phyloP scores from a whole-genome alignment of 345 rosid species.

The Heritiera fomes region DNA sequence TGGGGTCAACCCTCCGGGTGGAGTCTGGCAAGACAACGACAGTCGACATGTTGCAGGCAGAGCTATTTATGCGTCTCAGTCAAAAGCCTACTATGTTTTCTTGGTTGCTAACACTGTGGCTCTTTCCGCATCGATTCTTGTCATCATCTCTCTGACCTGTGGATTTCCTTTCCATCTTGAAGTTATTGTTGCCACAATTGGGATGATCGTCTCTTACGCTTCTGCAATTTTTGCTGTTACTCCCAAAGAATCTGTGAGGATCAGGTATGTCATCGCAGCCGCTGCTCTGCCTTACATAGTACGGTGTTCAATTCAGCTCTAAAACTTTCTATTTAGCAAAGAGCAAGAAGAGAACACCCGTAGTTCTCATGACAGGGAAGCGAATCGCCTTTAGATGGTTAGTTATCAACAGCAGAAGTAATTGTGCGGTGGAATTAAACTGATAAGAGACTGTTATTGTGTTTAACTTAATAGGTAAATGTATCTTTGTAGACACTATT shows the following conservation, averaged over 20 bases:
- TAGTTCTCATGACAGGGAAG: no score
- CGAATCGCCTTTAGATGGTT: no score
- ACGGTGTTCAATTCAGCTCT: background rate
- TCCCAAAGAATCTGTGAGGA: conserved; percentile 12
- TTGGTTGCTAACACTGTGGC: conserved; percentile 24
- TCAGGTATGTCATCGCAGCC: conserved; percentile 9
- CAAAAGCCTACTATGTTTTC: conserved; percentile 12
- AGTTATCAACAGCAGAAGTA: no score
- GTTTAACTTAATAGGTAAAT: no score
- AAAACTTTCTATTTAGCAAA: background rate
- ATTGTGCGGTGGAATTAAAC: no score
- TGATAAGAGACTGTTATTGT: background rate
- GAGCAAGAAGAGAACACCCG: background rate
- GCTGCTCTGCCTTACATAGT: conserved; percentile 18
- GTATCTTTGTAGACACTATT: no score
- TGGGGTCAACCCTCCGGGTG: no score
- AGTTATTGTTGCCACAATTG: conserved; percentile 13
- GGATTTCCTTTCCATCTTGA: conserved; percentile 28
- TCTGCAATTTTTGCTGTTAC: conserved; percentile 30
- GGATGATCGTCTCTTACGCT: conserved; percentile 27
- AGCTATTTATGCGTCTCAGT: background rate
- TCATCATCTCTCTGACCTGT: conserved; percentile 18
- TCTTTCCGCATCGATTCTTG: conserved; percentile 18
- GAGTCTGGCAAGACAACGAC: background rate
- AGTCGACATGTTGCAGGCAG: background rate